Base-by-base conservation (phyloP, 208 protist species). In the Leptomonas seymouri region DNA sequence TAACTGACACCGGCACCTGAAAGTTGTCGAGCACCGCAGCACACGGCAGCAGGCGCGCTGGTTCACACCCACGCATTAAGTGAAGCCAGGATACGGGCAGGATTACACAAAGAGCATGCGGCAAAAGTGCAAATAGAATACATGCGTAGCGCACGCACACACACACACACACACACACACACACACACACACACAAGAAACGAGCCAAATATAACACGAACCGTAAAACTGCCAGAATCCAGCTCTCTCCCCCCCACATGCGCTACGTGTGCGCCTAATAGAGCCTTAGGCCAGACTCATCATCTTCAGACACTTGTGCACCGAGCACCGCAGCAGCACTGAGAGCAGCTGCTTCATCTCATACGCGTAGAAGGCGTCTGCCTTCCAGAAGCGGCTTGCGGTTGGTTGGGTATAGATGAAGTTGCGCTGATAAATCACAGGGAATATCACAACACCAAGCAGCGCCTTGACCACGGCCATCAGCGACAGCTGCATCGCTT, bases 351-450 rank as follows among this genome's bases (percentile, higher is more conserved):
- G 85, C 55, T 90, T 93, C 55, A 81, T 27, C 60, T 85, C 67
- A 55, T 93, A 92, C 16, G 77, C 62, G 8, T 68, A 67, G 63
- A 93, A 93, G 7, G 82, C 76, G 20, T 76, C 62, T 6, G 42
- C 39, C 21, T 76, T 66, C 71, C 83, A 89, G 53, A 89, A 69
- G 23, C 67, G 73, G 27, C 84, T 80, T 0, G 82, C 73, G 1
- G 79, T 73, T 20, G 79, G 79, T 49, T 73, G 74, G 25, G 76
- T 81, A 63, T 80, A 78, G 46, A 85, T 54, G 58, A 76, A 81
- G 67, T 86, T 85, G 44, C 86, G 81, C 62, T 84, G 77, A 66
- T 79, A 90, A n/a, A 90, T 65, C 11, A 93, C 61, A 2, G 86
- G 83, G 53, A 95, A 95, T 39, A 87, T 49, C 23, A 81, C 58